These are phyloP conservation scores for Ogataea hybrid DNA, from an alignment of 1,139 yeast genomes.

Conservation along the genomic window DNA sequence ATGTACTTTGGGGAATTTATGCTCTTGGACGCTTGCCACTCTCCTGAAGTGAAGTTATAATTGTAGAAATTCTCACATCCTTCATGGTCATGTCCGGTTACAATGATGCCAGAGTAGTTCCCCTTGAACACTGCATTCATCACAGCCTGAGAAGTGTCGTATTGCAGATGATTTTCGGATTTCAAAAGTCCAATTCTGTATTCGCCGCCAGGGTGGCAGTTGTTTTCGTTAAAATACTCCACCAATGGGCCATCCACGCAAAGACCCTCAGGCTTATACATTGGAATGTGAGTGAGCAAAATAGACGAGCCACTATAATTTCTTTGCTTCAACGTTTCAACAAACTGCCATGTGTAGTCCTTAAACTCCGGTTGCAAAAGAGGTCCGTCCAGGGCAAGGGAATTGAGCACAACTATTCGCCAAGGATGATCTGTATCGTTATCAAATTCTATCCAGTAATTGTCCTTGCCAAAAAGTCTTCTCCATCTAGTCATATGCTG, in stretches of 20 bases:
- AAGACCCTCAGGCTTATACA: constrained; percentile 74
- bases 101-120: constrained; percentile 67
- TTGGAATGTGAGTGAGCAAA: constrained; percentile 84
- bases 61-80: constrained; percentile 79
- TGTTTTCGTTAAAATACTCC: constrained; percentile 56
- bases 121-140: constrained; percentile 67
- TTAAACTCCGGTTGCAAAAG: constrained; percentile 72
- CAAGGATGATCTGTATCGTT: constrained; percentile 63
- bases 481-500: constrained; percentile 84
- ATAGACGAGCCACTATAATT: constrained; percentile 77
- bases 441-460: constrained; percentile 73
- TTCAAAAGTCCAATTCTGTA: constrained; percentile 68
- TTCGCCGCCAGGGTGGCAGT: constrained; percentile 47
- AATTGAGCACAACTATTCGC: constrained; percentile 83
- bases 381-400: constrained; percentile 87
- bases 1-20: constrained; percentile 40
- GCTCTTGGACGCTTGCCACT: constrained; percentile 58
- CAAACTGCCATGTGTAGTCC: constrained; percentile 67
- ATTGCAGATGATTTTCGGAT: constrained; percentile 83
- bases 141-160: constrained; percentile 63
- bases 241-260: constrained; percentile 85
- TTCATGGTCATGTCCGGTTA: constrained; percentile 96
- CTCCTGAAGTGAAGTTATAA: constrained; percentile 37
- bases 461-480: constrained; percentile 75
- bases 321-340: constrained; percentile 51